phyloP scores from a whole-genome alignment of 257 asterid species.

The Cruciata laevipes region DNA sequence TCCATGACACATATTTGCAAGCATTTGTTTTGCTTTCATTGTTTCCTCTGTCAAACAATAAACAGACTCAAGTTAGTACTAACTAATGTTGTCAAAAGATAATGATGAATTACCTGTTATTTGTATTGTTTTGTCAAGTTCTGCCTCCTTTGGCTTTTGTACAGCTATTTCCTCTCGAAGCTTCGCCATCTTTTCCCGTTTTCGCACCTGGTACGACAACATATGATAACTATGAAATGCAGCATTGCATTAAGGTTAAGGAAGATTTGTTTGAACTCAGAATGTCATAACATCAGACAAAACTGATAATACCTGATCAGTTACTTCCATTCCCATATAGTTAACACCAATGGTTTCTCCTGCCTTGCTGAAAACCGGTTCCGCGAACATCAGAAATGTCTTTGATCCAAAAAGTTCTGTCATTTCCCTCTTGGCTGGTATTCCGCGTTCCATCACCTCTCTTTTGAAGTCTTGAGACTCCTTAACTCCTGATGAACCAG shows the following conservation, averaged over 20 bases:
- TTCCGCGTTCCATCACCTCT: constrained; percentile 76
- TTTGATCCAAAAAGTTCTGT: constrained; percentile 76
- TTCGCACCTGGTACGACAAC: constrained; percentile 42
- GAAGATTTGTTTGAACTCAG: neutral
- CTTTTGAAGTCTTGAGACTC: constrained; percentile 86
- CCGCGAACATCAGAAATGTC: constrained; percentile 70
- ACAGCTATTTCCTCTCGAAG: constrained; percentile 94
- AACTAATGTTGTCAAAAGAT: neutral
- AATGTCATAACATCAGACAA: neutral
- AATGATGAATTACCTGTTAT: constrained; percentile 52
- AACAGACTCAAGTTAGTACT: constrained; percentile 8
- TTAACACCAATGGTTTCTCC: constrained; percentile 82
- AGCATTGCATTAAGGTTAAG: neutral
- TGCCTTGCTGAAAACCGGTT: constrained; percentile 83
- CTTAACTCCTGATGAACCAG: constrained; percentile 70
- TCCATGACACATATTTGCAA: constrained; percentile 94
- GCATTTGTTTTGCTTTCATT: constrained; percentile 89
- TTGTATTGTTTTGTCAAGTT: constrained; percentile 82
- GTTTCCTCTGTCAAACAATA: constrained; percentile 60
- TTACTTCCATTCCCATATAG: constrained; percentile 92
- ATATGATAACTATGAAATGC: constrained; percentile 2
- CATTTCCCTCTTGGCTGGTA: constrained; percentile 80
- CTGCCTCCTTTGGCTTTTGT: constrained; percentile 84
- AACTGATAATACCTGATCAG: constrained; percentile 51
- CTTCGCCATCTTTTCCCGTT: constrained; percentile 77